phyloP scores from a whole-genome alignment of 2,329 filamentous ascomycete genomes.

The Plenodomus tracheiphilus region DNA sequence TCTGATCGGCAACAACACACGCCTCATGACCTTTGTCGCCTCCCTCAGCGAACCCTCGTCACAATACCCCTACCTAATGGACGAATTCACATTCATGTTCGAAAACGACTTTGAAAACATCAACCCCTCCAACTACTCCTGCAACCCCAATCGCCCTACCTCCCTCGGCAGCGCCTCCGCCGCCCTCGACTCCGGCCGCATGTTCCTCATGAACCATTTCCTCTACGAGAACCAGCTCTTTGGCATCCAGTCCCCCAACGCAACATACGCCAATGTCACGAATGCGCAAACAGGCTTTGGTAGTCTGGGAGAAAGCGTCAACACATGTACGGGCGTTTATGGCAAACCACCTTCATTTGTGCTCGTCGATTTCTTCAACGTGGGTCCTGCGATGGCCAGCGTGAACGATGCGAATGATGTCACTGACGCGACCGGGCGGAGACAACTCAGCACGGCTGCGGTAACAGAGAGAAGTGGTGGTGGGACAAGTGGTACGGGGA shows the following conservation, averaged over 20 bases:
- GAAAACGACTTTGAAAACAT: slow-evolving; percentile 72
- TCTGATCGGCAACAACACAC: slow-evolving; percentile 66
- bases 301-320: slow-evolving; percentile 46
- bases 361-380: slow-evolving; percentile 79
- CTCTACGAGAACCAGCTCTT: slow-evolving; percentile 60
- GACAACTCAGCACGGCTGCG: slow-evolving; percentile 21
- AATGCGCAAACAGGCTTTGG: slow-evolving; percentile 67
- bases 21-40: slow-evolving; percentile 71
- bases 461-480: slow-evolving; percentile 13
- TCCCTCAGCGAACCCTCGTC: slow-evolving; percentile 43
- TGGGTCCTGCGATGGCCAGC: slow-evolving; percentile 69
- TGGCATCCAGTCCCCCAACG: slow-evolving; percentile 45
- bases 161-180: slow-evolving; percentile 48
- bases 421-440: slow-evolving; percentile 32
- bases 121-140: slow-evolving; percentile 68
- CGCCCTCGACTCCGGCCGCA: slow-evolving; percentile 61
- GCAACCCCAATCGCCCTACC: slow-evolving; percentile 68
- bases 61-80: slow-evolving; percentile 60
- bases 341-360: slow-evolving; percentile 69
- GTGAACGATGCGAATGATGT: slow-evolving; percentile 72
- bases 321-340: slow-evolving; percentile 61
- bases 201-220: slow-evolving; percentile 83
- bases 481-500: slow-evolving; percentile 16
- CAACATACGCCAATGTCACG: slow-evolving; percentile 61
- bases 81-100: slow-evolving; percentile 69